These are phyloP conservation scores for Ramalina intermedia DNA, from an alignment of 495 filamentous ascomycete species.

Conservation along the genomic window DNA sequence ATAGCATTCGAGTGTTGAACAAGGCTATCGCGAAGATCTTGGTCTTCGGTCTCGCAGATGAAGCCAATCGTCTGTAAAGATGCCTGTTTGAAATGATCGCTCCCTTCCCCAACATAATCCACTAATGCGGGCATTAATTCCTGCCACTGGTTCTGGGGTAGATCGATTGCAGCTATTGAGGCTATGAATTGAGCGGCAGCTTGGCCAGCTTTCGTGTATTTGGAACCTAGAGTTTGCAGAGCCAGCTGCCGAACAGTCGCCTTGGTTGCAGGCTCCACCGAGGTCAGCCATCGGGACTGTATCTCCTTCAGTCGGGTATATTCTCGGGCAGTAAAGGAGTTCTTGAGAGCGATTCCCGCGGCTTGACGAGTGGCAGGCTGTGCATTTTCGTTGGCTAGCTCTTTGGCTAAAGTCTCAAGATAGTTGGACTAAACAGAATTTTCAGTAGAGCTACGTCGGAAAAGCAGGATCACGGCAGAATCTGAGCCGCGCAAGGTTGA, in stretches of 20 bases:
- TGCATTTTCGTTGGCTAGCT: conserved; percentile 80
- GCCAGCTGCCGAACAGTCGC: conserved; percentile 74
- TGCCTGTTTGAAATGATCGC: conserved; percentile 77
- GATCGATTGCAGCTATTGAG: conserved; percentile 85
- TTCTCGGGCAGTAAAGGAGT: conserved; percentile 89
- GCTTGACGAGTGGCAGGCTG: conserved; percentile 74
- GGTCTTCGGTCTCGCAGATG: conserved; percentile 90
- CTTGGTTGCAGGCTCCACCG: conserved; percentile 67
- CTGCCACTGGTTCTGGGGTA: conserved; percentile 88
- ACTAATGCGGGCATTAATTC: conserved; percentile 83
- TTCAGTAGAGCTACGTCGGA: conserved; percentile 4
- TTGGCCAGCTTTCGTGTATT: conserved; percentile 65
- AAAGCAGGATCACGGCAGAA: too few relatives aligned
- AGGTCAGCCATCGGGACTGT: conserved; percentile 78
- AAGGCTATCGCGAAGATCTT: conserved; percentile 68
- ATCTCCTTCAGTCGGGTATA: conserved; percentile 69
- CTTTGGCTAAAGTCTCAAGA: conserved; percentile 75
- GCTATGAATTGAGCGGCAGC: conserved; percentile 90
- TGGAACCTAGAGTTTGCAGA: conserved; percentile 65
- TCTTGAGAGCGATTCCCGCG: conserved; percentile 92
- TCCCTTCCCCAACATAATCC: conserved; percentile 76
- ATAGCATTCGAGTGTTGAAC: conserved; percentile 89
- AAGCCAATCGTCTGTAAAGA: conserved; percentile 90
- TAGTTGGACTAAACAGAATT: conserved; percentile 56
- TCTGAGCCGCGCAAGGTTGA: not conserved